phyloP scores from a whole-genome alignment of 2,329 filamentous ascomycete genomes.

The Cladosporium sp. region DNA sequence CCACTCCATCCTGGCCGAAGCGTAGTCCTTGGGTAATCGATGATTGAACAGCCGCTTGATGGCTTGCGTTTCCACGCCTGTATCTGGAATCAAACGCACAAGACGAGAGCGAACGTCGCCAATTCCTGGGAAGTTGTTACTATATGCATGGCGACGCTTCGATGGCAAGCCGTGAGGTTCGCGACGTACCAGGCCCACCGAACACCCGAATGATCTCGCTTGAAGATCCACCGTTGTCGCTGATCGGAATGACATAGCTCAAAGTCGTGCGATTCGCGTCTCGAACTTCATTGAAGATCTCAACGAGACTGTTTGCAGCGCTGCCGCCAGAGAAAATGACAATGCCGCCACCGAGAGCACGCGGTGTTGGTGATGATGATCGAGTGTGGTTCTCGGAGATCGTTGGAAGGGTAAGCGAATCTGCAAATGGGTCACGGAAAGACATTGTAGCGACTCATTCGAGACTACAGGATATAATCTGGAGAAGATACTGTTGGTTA shows the following conservation, averaged over 20 bases:
- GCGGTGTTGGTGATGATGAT: conserved; percentile 28
- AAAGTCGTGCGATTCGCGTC: conserved; percentile 67
- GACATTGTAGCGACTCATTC: background rate
- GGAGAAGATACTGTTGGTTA: background rate
- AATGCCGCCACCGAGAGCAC: conserved; percentile 53
- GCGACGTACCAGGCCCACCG: conserved; percentile 76
- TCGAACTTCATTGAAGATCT: conserved; percentile 71
- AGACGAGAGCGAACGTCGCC: conserved; percentile 73
- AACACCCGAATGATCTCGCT: conserved; percentile 93
- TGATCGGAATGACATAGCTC: conserved; percentile 90
- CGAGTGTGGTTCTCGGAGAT: conserved; percentile 24
- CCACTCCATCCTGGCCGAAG: conserved; percentile 75
- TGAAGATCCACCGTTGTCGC: conserved; percentile 91
- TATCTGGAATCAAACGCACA: conserved; percentile 81
- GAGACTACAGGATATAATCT: background rate
- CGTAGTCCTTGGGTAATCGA: conserved; percentile 66
- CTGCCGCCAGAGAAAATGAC: conserved; percentile 91
- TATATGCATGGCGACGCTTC: too few species aligned
- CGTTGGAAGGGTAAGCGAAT: conserved; percentile 1
- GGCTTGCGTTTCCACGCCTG: conserved; percentile 64
- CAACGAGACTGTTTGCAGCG: conserved; percentile 91
- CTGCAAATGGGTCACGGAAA: conserved; percentile 9
- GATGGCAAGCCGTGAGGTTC: too few species aligned
- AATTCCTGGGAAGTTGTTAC: conserved; percentile 41
- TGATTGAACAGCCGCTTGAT: conserved; percentile 88